A percentile compares a stretch with the other conserved stretches of the same genome.
These are phyloP conservation scores for Microsporum ferrugineum DNA, from an alignment of 2,329 filamentous ascomycete species.

Conservation along the genomic window DNA sequence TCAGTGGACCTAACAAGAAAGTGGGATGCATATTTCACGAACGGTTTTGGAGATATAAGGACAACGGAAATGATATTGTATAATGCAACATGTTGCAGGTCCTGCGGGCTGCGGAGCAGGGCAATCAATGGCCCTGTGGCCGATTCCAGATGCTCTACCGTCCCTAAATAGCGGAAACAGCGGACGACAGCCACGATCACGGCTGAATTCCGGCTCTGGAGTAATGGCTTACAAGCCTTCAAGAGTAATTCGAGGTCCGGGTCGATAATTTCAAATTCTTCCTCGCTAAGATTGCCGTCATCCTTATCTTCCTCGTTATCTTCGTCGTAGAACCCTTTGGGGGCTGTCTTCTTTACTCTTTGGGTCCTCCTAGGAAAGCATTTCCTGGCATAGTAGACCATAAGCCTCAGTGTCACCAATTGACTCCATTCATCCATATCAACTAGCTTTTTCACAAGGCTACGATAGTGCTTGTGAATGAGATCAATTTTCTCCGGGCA, in stretches of 20 bases:
- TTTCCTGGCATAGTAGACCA: conserved; percentile 72
- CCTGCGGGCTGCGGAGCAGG: conserved; percentile 68
- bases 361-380: conserved; percentile 67
- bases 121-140: conserved; percentile 78
- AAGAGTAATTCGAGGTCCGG: conserved; percentile 74
- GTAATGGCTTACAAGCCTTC: conserved; percentile 65
- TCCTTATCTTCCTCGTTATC: conserved; percentile 39
- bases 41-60: conserved; percentile 61
- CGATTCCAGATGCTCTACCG: conserved; percentile 58
- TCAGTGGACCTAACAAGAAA: conserved; percentile 79
- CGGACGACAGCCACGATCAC: conserved; percentile 81
- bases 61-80: conserved; percentile 95
- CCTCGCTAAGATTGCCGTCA: conserved; percentile 28
- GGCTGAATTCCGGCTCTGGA: conserved; percentile 86
- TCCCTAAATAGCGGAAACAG: conserved; percentile 76
- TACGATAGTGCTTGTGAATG: conserved; percentile 80
- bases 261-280: conserved; percentile 53
- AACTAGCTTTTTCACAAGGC: conserved; percentile 75
- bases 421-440: conserved; percentile 99
- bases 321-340: conserved; percentile 74
- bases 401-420: conserved; percentile 65
- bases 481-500: conserved; percentile 81
- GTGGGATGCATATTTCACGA: conserved; percentile 77
- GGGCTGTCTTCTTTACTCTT: conserved; percentile 45
- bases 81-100: conserved; percentile 79